Evolutionary conservation across 169 alveolate species (phyloP).

Genomic region (Miamiensis avidus): DNA sequence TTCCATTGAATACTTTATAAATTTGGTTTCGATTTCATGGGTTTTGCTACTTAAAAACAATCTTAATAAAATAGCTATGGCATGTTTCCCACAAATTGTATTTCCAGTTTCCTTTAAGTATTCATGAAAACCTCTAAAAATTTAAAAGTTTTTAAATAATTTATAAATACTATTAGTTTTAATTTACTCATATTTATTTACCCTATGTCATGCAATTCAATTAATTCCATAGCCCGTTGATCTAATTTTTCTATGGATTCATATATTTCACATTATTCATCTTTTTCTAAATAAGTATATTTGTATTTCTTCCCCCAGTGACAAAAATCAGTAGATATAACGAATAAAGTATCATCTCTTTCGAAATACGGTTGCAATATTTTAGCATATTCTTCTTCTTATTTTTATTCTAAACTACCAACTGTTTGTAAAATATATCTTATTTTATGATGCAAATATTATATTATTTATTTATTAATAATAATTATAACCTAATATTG

Average conservation of each 20-base stretch:
- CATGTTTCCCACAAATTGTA: slow-evolving; percentile 61
- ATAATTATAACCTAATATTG: slow-evolving; percentile 25
- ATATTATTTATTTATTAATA: no score
- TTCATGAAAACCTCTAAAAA: slow-evolving; percentile 26
- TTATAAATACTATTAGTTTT: neutral
- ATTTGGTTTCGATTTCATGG: slow-evolving; percentile 38
- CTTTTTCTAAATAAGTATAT: slow-evolving; percentile 30
- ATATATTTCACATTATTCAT: slow-evolving; percentile 48
- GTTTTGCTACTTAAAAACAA: slow-evolving; percentile 23
- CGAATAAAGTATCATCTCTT: slow-evolving; percentile 53
- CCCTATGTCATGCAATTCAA: slow-evolving; percentile 43
- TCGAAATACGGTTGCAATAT: slow-evolving; percentile 51
- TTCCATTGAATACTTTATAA: slow-evolving; percentile 30
- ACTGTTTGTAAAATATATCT: slow-evolving; percentile 41
- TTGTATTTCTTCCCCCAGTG: slow-evolving; percentile 74
- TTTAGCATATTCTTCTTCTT: slow-evolving; percentile 57
- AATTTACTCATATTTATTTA: no score
- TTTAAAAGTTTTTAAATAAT: neutral
- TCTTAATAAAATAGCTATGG: slow-evolving; percentile 43
- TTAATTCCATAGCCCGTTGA: slow-evolving; percentile 50
- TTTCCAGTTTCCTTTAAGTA: slow-evolving; percentile 52
- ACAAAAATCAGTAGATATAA: slow-evolving; percentile 69
- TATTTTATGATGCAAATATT: no score
- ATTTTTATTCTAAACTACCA: slow-evolving; percentile 53
- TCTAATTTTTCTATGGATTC: slow-evolving; percentile 55